Evolutionary conservation across 2,329 filamentous ascomycete species (phyloP).

Genomic region (Cytospora piceae): DNA sequence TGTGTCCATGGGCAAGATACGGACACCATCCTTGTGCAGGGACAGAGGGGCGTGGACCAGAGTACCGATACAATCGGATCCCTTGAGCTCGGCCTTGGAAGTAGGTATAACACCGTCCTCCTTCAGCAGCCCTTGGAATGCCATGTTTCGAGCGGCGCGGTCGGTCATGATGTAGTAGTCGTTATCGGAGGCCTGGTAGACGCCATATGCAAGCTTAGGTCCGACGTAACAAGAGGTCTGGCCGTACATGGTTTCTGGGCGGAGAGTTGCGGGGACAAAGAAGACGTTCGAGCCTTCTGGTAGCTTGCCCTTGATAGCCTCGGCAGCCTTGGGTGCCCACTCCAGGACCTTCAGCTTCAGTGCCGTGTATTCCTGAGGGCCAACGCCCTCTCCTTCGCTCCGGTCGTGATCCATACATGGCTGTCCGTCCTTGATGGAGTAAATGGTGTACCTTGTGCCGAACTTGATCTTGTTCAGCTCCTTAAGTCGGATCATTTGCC

Average conservation of each 20-base stretch:
- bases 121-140: slow-evolving; percentile 85
- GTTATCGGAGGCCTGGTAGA: slow-evolving; percentile 77
- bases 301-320: slow-evolving; percentile 75
- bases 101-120: slow-evolving; percentile 71
- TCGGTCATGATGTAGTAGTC: slow-evolving; percentile 87
- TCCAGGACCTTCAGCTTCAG: slow-evolving; percentile 90
- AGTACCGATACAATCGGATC: slow-evolving; percentile 84
- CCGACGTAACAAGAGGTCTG: slow-evolving; percentile 96
- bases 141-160: slow-evolving; percentile 86
- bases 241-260: slow-evolving; percentile 98
- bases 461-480: slow-evolving; percentile 92
- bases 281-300: slow-evolving; percentile 80
- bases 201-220: slow-evolving; percentile 84
- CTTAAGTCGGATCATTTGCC: slow-evolving; percentile 95
- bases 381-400: slow-evolving; percentile 46
- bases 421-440: slow-evolving; percentile 86
- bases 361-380: slow-evolving; percentile 74
- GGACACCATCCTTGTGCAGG: slow-evolving; percentile 78
- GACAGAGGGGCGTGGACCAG: slow-evolving; percentile 88
- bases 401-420: slow-evolving; percentile 60
- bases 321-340: slow-evolving; percentile 78
- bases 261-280: slow-evolving; percentile 87
- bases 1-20: slow-evolving; percentile 93
- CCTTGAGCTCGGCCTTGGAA: slow-evolving; percentile 74
- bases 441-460: slow-evolving; percentile 85